Conservation (phyloP, 257 asterid species). For the Gynochthodes officinalis region DNA sequence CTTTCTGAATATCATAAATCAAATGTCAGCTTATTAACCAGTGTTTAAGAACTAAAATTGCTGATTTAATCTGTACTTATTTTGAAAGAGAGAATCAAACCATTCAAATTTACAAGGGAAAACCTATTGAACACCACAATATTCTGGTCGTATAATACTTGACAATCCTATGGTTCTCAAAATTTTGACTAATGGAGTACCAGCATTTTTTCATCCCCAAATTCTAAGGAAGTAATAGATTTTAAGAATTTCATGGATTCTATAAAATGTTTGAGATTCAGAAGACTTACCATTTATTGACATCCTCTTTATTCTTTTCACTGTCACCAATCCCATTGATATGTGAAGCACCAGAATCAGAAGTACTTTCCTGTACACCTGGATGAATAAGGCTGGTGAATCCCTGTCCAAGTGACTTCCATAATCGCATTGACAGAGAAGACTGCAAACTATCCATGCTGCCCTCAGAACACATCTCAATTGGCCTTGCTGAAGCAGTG, state of each 20-base stretch:
- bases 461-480: conserved; percentile 42
- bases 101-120: neutral
- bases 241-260: neutral
- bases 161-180: neutral
- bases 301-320: conserved; percentile 28
- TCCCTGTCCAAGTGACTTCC: conserved; percentile 60
- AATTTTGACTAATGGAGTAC: neutral
- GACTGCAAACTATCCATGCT: conserved; percentile 27
- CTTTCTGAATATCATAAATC: neutral
- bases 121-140: neutral
- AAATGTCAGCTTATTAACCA: neutral
- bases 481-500: conserved; percentile 39
- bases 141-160: neutral
- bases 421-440: conserved; percentile 46
- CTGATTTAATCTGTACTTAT: neutral
- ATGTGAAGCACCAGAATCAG: conserved; percentile 24
- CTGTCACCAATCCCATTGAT: conserved; percentile 24
- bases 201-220: conserved; percentile 1
- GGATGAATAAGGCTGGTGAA: conserved; percentile 44
- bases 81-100: neutral
- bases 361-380: conserved; percentile 36
- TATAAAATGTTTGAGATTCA: neutral
- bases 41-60: neutral
- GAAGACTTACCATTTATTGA: conserved; percentile 29
- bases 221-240: neutral